Evolutionary conservation across 1,139 yeast species (phyloP).

Genomic region (Saccharomycopsis phalli): DNA sequence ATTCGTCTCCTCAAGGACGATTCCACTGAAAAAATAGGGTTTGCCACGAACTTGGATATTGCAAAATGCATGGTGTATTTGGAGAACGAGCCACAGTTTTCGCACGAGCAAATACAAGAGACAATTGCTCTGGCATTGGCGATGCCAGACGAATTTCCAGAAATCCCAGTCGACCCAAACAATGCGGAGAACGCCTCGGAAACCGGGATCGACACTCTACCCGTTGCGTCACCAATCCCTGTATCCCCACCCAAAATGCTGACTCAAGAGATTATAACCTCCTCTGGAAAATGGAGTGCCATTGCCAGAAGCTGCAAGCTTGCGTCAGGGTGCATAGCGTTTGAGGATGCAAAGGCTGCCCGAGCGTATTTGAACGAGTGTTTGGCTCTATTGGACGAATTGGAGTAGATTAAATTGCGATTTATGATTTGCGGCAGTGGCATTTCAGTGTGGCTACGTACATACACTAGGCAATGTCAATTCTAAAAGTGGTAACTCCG

Average conservation of each 20-base stretch:
- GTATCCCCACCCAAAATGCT: background rate
- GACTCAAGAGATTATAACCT: background rate
- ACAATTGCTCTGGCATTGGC: conserved; percentile 1
- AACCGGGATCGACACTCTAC: background rate
- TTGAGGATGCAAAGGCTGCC: conserved; percentile 1
- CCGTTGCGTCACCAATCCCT: background rate
- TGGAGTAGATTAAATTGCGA: too few species aligned
- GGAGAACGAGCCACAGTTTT: background rate
- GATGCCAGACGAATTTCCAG: conserved; percentile 3
- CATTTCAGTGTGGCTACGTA: too few species aligned
- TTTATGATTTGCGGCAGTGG: too few species aligned
- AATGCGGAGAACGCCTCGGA: too few species aligned
- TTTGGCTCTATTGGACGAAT: too few species aligned
- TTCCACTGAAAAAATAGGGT: background rate
- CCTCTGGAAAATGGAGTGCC: background rate
- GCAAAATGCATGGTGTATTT: background rate
- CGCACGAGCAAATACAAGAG: conserved; percentile 1
- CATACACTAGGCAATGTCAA: too few species aligned
- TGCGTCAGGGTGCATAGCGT: background rate
- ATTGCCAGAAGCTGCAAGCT: background rate
- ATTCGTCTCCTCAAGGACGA: conserved; percentile 1
- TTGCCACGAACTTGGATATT: background rate
- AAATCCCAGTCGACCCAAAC: background rate
- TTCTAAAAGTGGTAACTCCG: too few species aligned
- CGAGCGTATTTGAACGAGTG: too few species aligned